phyloP scores from a whole-genome alignment of 768 basidiomycete genomes.

The Psilocybe cyanescens region DNA sequence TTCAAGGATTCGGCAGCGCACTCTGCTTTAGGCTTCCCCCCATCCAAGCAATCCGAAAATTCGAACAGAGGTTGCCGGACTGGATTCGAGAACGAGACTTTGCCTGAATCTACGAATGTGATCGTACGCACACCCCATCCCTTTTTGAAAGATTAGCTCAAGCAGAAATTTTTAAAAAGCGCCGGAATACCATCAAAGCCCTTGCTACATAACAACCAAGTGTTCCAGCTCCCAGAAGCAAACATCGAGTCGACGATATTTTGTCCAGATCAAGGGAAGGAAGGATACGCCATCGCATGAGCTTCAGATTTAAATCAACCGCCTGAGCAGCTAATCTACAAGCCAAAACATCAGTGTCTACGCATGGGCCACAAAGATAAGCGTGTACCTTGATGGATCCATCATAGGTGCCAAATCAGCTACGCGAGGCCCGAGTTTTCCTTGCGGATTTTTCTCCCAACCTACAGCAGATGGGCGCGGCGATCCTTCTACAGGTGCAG shows the following conservation, averaged over 20 bases:
- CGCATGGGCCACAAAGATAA: neutral
- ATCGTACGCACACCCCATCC: slow-evolving; percentile 97
- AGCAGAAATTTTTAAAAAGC: neutral
- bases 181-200: slow-evolving; percentile 75
- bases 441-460: slow-evolving; percentile 93
- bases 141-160: slow-evolving; percentile 39
- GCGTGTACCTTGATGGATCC: slow-evolving; percentile 78
- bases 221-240: slow-evolving; percentile 94
- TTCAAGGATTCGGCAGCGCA: slow-evolving; percentile 85
- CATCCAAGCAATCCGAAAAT: slow-evolving; percentile 90
- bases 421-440: slow-evolving; percentile 84
- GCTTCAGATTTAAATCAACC: slow-evolving; percentile 95
- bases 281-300: slow-evolving; percentile 97
- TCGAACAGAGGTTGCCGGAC: slow-evolving; percentile 97
- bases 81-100: slow-evolving; percentile 96
- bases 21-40: slow-evolving; percentile 92
- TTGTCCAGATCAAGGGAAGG: slow-evolving; percentile 89
- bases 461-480: slow-evolving; percentile 73
- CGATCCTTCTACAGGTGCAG: slow-evolving; percentile 11
- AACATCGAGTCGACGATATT: slow-evolving; percentile 76
- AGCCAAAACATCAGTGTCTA: neutral
- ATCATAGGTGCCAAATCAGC: slow-evolving; percentile 96
- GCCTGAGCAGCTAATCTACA: slow-evolving; percentile 90
- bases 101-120: slow-evolving; percentile 89
- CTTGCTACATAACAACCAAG: slow-evolving; percentile 96